These are phyloP conservation scores for Kodamaea ohmeri DNA, from an alignment of 1,139 yeast genomes.

Conservation along the genomic window DNA sequence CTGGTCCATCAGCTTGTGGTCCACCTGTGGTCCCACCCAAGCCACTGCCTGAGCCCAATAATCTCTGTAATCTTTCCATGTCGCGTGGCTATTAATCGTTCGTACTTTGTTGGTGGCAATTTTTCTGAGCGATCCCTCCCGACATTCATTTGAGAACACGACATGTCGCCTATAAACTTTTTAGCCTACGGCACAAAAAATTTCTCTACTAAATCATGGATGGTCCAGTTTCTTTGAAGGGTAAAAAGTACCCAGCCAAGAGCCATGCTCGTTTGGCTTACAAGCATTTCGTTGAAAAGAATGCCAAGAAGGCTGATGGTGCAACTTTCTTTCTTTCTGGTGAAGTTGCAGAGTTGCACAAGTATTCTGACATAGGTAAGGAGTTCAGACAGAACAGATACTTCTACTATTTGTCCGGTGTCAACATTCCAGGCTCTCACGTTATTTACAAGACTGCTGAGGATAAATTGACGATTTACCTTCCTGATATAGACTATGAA, in stretches of 20 bases:
- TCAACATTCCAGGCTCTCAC: slow-evolving; percentile 73
- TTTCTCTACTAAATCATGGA: slow-evolving; percentile 4
- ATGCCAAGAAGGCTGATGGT: slow-evolving; percentile 18
- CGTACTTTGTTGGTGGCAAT: slow-evolving; percentile 6
- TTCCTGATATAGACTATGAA: slow-evolving; percentile 81
- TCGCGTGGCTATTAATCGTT: slow-evolving; percentile 7
- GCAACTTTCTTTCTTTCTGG: slow-evolving; percentile 63
- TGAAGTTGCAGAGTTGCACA: slow-evolving; percentile 56
- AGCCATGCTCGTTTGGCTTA: slow-evolving; percentile 58
- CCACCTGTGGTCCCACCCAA: slow-evolving; percentile 53
- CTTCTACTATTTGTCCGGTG: slow-evolving; percentile 86
- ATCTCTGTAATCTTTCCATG: slow-evolving; percentile 77
- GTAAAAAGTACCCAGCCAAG: slow-evolving; percentile 68
- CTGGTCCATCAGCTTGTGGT: slow-evolving; percentile 66
- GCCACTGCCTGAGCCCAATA: slow-evolving; percentile 60
- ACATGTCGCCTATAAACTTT: neutral
- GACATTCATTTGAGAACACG: neutral
- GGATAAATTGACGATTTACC: slow-evolving; percentile 64
- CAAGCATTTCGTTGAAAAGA: slow-evolving; percentile 35
- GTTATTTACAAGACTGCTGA: slow-evolving; percentile 54
- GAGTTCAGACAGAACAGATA: slow-evolving; percentile 88
- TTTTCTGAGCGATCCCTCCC: slow-evolving; percentile 1
- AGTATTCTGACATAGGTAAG: slow-evolving; percentile 76
- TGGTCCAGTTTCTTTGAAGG: slow-evolving; percentile 17
- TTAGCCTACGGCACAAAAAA: neutral